Percentiles rank a stretch among this genome's conserved stretches.
Evolutionary conservation across 805 yeast species (phyloP).

Genomic region (Metschnikowia cerradonensis): DNA sequence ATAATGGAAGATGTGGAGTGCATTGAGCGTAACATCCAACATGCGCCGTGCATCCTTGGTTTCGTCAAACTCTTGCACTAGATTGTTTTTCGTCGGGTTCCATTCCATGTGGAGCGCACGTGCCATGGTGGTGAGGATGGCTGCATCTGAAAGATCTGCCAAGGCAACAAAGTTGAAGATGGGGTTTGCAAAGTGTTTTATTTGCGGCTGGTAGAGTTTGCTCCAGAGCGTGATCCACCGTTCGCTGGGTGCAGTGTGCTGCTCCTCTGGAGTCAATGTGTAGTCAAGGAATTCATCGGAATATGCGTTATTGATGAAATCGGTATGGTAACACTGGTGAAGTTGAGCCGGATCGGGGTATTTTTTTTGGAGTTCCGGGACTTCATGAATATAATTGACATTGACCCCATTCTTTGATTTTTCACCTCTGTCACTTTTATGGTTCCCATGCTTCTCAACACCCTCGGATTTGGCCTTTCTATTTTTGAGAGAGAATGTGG

Average conservation of each 20-base stretch:
- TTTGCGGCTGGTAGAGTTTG: constrained; percentile 26
- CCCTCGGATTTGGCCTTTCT: constrained; percentile 6
- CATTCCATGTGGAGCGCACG: constrained; percentile 39
- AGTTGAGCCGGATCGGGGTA: constrained; percentile 25
- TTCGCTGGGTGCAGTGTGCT: constrained; percentile 26
- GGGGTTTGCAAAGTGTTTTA: constrained; percentile 22
- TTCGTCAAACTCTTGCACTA: constrained; percentile 30
- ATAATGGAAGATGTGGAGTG: constrained; percentile 32
- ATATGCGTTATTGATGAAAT: constrained; percentile 35
- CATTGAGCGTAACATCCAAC: constrained; percentile 13
- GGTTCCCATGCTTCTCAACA: no score
- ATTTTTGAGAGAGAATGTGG: constrained; percentile 43
- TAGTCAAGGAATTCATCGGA: constrained; percentile 33
- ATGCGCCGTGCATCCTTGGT: constrained; percentile 29
- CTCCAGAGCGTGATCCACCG: constrained; percentile 41
- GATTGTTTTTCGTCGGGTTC: constrained; percentile 35
- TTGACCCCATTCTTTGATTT: neutral
- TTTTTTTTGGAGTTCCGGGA: constrained; percentile 21
- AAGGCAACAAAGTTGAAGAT: constrained; percentile 33
- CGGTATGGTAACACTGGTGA: constrained; percentile 32
- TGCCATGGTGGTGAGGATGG: constrained; percentile 39
- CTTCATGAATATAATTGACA: constrained; percentile 8
- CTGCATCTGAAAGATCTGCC: constrained; percentile 37
- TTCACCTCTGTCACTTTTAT: no score
- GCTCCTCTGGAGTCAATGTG: constrained; percentile 34